Base-by-base conservation (phyloP, 83 land plant species). In the Isoetes engelmannii region DNA sequence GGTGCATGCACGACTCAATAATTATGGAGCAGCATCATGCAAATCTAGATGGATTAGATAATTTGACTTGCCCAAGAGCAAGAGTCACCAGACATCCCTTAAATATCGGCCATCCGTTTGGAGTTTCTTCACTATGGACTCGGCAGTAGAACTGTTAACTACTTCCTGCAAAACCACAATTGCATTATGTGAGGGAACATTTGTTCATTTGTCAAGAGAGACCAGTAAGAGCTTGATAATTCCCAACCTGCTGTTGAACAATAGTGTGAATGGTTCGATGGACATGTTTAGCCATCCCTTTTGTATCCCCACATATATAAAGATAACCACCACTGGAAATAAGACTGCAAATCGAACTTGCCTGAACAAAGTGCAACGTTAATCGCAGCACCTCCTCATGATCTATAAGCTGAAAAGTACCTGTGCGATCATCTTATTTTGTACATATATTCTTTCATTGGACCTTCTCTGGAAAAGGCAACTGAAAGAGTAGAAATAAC, bases 51-150 rank as follows among this genome's bases (percentile, higher is more conserved):
- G 37, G 37, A 59, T 18, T 59, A 7, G 3, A 18, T 59, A 12
- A 7, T 1, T 59, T 58, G 2, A 28, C 37, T 28, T 28, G 37
- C 37, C 37, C 37, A 28, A 28, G 2, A 28, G 37, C 37, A 28
- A 28, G 37, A 0, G 12, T 59, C 4, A 59, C 62, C 62, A 59
- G 18, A 59, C 62, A 42, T 59, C 62, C 28, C 62, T 59, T 18
- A 59, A 59, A 59, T 59, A 59, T 9, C 62, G 62, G 0, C 62
- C 62, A 12, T 59, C 62, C 62, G 4, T 59, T 18, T 59, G 62
- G 62, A 59, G 62, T 37, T 59, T 59, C 19, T 59, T 59, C 18
- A 59, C 62, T 8, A 12, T 18, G 28, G 12, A 8, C 62, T 59
- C 62, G 1, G 62, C 28, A 18, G 3, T 59, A 10, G 62, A 59